These are phyloP conservation scores for Phytophthora melonis DNA, from an alignment of 352 stramenopile genomes.

Conservation along the genomic window DNA sequence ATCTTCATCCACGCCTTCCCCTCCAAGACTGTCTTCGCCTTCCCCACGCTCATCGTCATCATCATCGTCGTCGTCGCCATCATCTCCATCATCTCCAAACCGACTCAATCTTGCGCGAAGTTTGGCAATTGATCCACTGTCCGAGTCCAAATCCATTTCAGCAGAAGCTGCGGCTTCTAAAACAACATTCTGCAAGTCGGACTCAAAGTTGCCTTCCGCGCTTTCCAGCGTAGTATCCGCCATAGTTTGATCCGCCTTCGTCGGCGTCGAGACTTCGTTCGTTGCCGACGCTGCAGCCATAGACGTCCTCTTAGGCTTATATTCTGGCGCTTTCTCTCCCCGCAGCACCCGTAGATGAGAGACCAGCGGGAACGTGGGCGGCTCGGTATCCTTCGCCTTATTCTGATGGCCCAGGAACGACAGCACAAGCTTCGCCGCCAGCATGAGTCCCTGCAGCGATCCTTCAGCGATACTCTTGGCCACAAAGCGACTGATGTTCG, in stretches of 20 bases:
- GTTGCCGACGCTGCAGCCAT: background rate
- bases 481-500: conserved; percentile 82
- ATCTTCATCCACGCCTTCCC: conserved; percentile 88
- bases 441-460: conserved; percentile 77
- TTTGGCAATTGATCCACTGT: conserved; percentile 68
- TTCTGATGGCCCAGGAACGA: conserved; percentile 50
- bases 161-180: conserved; percentile 37
- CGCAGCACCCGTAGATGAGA: conserved; percentile 82
- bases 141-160: conserved; percentile 79
- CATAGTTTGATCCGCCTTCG: conserved; percentile 43
- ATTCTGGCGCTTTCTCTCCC: conserved; percentile 69
- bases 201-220: conserved; percentile 38
- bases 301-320: conserved; percentile 32
- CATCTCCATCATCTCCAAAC: conserved; percentile 74
- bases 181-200: conserved; percentile 44
- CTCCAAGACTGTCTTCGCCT: conserved; percentile 54
- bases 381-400: conserved; percentile 17
- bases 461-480: conserved; percentile 79
- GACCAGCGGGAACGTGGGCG: conserved; percentile 54
- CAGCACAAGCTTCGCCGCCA: conserved; percentile 77
- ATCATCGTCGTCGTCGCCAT: conserved; percentile 67
- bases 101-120: conserved; percentile 71
- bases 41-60: conserved; percentile 59
- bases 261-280: conserved; percentile 47
- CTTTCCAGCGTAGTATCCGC: conserved; percentile 31